These are phyloP conservation scores for Heterobasidion occidentale DNA, from an alignment of 1,284 basidiomycete species.

Conservation along the genomic window DNA sequence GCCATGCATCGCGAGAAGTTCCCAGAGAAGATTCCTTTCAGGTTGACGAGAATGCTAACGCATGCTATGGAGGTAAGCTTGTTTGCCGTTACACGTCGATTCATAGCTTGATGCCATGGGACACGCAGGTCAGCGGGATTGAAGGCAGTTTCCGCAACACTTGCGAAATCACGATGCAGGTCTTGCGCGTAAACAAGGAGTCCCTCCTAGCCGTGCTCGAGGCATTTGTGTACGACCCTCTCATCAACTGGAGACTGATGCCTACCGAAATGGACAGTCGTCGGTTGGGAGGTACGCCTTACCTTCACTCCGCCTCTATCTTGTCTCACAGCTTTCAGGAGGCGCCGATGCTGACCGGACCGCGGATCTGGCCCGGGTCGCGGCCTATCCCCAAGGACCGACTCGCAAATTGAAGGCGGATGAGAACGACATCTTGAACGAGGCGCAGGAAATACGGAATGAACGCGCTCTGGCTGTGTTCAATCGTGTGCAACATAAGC, in stretches of 20 bases:
- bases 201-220: conserved; percentile 97
- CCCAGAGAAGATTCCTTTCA: conserved; percentile 98
- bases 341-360: conserved; percentile 33
- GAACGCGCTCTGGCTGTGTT: conserved; percentile 86
- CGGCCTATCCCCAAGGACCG: conserved; percentile 70
- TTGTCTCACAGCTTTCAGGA: background rate
- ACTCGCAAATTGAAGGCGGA: conserved; percentile 70
- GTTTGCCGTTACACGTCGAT: conserved; percentile 10
- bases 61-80: conserved; percentile 93
- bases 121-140: conserved; percentile 81
- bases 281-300: conserved; percentile 49
- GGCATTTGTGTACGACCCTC: conserved; percentile 87
- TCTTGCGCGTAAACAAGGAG: conserved; percentile 95
- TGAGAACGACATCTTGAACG: conserved; percentile 78
- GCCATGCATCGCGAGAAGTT: conserved; percentile 97
- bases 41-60: conserved; percentile 96
- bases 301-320: background rate
- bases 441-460: conserved; percentile 82
- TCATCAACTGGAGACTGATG: conserved; percentile 85
- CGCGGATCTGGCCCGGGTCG: conserved; percentile 56
- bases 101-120: background rate
- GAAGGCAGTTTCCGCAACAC: conserved; percentile 96
- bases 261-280: conserved; percentile 63
- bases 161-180: conserved; percentile 96
- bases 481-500: conserved; percentile 88